Conservation (phyloP, 2,329 filamentous ascomycete genomes). For the Geosmithia putterillii region DNA sequence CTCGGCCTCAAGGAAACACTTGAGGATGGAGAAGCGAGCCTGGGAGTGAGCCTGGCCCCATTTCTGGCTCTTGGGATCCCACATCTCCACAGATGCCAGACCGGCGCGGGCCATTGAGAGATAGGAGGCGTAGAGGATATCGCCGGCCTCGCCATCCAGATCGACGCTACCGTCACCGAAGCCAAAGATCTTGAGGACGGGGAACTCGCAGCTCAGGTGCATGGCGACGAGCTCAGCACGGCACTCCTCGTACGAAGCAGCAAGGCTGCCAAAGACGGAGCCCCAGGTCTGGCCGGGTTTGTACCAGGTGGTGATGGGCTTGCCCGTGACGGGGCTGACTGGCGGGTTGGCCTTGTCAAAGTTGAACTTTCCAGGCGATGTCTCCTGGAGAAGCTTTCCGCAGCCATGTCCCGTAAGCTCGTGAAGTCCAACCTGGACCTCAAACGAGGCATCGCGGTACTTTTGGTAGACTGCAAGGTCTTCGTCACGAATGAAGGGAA, state of each 20-base stretch:
- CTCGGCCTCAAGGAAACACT: conserved; percentile 75
- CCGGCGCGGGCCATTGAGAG: conserved; percentile 92
- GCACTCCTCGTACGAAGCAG: conserved; percentile 88
- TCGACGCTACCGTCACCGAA: conserved; percentile 68
- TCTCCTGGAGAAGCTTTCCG: conserved; percentile 88
- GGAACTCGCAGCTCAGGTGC: conserved; percentile 79
- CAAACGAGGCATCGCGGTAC: conserved; percentile 78
- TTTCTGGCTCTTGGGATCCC: conserved; percentile 81
- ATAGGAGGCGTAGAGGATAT: conserved; percentile 81
- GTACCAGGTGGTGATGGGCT: conserved; percentile 75
- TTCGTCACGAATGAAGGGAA: conserved; percentile 73
- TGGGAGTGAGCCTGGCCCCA: conserved; percentile 93
- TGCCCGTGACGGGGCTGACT: conserved; percentile 63
- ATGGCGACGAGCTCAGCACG: conserved; percentile 90
- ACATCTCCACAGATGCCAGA: conserved; percentile 78
- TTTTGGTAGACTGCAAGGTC: conserved; percentile 71
- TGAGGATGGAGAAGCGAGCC: conserved; percentile 78
- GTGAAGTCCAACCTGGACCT: conserved; percentile 91
- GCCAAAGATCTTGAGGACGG: conserved; percentile 81
- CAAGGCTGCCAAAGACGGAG: conserved; percentile 77
- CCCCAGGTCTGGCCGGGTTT: conserved; percentile 94
- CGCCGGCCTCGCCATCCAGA: conserved; percentile 65
- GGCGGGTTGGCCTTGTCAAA: conserved; percentile 78
- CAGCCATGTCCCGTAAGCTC: conserved; percentile 84
- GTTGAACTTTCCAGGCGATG: conserved; percentile 68